A percentile compares a stretch with the other conserved stretches of the same genome.
These are phyloP conservation scores for Oenanthe javanica DNA, from an alignment of 140 eudicot genomes.

Conservation along the genomic window DNA sequence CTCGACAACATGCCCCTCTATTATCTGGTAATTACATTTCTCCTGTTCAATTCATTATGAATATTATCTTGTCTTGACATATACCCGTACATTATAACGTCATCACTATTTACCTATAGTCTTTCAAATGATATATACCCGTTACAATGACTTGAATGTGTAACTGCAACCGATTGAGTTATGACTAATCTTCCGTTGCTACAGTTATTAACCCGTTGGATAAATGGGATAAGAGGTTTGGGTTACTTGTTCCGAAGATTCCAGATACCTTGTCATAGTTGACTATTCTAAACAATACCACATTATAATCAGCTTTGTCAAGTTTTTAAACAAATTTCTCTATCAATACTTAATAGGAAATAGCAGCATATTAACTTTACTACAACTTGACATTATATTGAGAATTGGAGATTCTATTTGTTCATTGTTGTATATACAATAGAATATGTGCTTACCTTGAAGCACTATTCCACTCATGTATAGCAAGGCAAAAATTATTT, in stretches of 20 bases:
- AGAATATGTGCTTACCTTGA: background rate
- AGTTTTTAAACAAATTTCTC: background rate
- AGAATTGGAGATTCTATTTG: background rate
- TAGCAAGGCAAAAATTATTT: background rate
- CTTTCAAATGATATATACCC: background rate
- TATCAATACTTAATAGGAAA: background rate
- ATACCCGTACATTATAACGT: background rate
- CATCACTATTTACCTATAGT: background rate
- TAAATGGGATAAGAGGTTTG: background rate
- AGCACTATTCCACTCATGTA: background rate
- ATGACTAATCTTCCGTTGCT: background rate
- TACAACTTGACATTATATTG: background rate
- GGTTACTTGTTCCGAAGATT: background rate
- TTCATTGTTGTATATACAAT: background rate
- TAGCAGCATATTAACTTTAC: background rate
- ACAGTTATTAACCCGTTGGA: background rate
- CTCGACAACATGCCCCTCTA: constrained; percentile 60
- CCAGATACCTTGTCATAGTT: too few relatives aligned
- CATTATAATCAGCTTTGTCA: background rate
- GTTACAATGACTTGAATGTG: background rate
- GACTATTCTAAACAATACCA: background rate
- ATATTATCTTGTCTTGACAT: background rate
- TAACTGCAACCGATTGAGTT: background rate
- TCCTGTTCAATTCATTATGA: background rate
- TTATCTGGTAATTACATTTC: constrained; percentile 47